phyloP scores from a whole-genome alignment of 371 early-diverging fungal genomes.

The Quaeritorhiza haematococci region DNA sequence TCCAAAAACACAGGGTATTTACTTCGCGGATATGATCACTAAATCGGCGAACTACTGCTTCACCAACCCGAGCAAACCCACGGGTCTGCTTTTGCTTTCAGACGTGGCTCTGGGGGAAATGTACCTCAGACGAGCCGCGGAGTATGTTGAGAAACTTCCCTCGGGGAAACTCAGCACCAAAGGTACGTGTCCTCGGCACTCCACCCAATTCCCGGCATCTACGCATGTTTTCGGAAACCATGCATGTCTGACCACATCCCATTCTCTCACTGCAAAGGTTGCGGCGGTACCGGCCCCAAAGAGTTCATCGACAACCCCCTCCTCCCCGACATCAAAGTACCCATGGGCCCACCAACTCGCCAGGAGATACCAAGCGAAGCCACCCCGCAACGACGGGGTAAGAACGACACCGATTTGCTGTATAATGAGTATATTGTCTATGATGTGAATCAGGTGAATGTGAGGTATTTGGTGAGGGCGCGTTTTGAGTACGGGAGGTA shows the following conservation, averaged over 20 bases:
- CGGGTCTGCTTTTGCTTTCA: conserved; percentile 56
- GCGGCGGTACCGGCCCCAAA: conserved; percentile 8
- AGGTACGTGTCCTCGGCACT: conserved; percentile 2
- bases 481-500: neutral
- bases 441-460: neutral
- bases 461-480: neutral
- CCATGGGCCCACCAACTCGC: no score
- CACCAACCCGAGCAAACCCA: conserved; percentile 24
- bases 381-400: no score
- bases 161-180: conserved; percentile 10
- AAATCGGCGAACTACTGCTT: conserved; percentile 65
- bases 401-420: no score
- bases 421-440: neutral
- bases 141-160: conserved; percentile 4
- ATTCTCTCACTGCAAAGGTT: neutral
- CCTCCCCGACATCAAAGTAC: no score
- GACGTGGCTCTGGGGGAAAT: conserved; percentile 59
- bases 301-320: no score
- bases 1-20: no score
- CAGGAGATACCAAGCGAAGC: no score
- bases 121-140: neutral
- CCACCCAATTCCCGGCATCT: no score
- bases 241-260: neutral
- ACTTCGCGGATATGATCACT: conserved; percentile 65
- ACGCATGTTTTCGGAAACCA: neutral